phyloP scores from a whole-genome alignment of 129 eudicot genomes.

The Logfia minima region DNA sequence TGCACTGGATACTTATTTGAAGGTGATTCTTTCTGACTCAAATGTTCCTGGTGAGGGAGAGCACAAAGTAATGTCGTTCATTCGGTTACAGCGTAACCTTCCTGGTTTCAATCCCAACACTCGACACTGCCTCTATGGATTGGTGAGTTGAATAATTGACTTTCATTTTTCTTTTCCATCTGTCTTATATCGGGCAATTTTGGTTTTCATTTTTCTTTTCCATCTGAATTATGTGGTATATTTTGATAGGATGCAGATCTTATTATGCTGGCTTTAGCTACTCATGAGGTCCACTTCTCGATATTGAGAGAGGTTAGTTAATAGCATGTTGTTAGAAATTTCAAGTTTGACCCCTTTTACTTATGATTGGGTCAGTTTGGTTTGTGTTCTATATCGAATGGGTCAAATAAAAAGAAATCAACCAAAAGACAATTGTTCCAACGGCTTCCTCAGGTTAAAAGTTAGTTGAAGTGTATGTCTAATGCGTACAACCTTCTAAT shows the following conservation, averaged over 20 bases:
- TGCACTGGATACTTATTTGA: slow-evolving; percentile 62
- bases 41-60: slow-evolving; percentile 99
- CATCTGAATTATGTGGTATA: not conserved
- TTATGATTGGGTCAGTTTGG: not conserved
- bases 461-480: not conserved
- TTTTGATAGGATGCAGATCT: slow-evolving; percentile 82
- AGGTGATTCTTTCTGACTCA: slow-evolving; percentile 98
- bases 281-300: slow-evolving; percentile 96
- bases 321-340: slow-evolving; percentile 4
- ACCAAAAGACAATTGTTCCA: not conserved
- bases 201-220: no score
- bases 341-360: not conserved
- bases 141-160: slow-evolving; percentile 47
- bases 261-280: slow-evolving; percentile 93
- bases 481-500: not conserved
- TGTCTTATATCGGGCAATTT: slow-evolving; percentile 12
- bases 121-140: slow-evolving; percentile 88
- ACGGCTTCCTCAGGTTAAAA: not conserved
- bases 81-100: slow-evolving; percentile 83
- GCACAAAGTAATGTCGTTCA: slow-evolving; percentile 96
- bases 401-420: not conserved
- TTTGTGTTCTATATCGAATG: not conserved
- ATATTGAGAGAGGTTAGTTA: slow-evolving; percentile 90
- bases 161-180: slow-evolving; percentile 4
- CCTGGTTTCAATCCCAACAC: slow-evolving; percentile 95